Conservation (phyloP, 2,329 filamentous ascomycete genomes). For the Cucurbitaria berberidis region DNA sequence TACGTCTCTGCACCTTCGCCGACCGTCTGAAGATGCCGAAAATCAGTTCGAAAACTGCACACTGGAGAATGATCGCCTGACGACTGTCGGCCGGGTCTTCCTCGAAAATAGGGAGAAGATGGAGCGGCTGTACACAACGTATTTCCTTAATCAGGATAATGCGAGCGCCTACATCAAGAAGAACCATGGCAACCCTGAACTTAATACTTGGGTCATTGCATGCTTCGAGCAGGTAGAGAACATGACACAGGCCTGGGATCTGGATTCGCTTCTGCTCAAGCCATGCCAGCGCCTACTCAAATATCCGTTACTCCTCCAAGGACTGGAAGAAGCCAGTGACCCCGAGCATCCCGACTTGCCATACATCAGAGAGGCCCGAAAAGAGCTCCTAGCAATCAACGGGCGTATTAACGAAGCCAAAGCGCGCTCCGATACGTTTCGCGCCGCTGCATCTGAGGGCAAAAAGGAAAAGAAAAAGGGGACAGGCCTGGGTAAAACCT, state of each 20-base stretch:
- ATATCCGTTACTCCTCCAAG: slow-evolving; percentile 84
- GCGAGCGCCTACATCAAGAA: slow-evolving; percentile 68
- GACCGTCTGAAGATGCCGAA: slow-evolving; percentile 27
- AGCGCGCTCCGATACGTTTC: slow-evolving; percentile 87
- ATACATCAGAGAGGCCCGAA: slow-evolving; percentile 72
- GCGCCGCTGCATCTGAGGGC: slow-evolving; percentile 42
- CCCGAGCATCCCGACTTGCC: slow-evolving; percentile 81
- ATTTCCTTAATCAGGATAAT: slow-evolving; percentile 68
- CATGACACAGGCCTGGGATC: slow-evolving; percentile 89
- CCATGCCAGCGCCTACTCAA: slow-evolving; percentile 94
- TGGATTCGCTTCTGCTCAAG: slow-evolving; percentile 96
- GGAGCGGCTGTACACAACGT: slow-evolving; percentile 70
- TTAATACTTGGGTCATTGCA: slow-evolving; percentile 84
- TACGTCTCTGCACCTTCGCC: slow-evolving; percentile 21
- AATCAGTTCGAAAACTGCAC: slow-evolving; percentile 42
- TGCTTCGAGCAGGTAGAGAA: slow-evolving; percentile 93
- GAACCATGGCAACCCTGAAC: slow-evolving; percentile 61
- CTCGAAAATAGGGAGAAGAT: slow-evolving; percentile 62
- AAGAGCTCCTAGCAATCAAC: slow-evolving; percentile 68
- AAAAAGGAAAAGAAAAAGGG: slow-evolving; percentile 46
- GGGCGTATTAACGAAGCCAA: slow-evolving; percentile 89
- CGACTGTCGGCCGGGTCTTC: slow-evolving; percentile 66
- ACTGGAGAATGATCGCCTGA: slow-evolving; percentile 61
- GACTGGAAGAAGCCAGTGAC: slow-evolving; percentile 80
- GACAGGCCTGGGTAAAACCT: slow-evolving; percentile 65